Percentiles rank a stretch among this genome's conserved stretches.
Conservation (phyloP, 441 rosid genomes). For the Pelargonium myrrhifolium region DNA sequence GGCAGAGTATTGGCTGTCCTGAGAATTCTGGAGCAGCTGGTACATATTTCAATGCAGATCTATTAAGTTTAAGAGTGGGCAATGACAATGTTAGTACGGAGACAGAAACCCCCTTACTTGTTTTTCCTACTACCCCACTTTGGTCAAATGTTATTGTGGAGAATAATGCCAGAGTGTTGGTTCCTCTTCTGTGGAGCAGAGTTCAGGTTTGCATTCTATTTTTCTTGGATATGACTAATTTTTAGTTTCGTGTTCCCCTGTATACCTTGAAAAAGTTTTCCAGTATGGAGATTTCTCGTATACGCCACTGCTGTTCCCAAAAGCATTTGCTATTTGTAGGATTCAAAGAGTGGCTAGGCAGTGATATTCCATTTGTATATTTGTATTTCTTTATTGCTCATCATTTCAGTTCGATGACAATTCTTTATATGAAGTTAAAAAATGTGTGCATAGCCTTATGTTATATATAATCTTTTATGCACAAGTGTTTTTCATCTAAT, state of each 20-base stretch:
- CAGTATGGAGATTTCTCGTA: not conserved
- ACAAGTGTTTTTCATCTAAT: not conserved
- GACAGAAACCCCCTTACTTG: slow-evolving; percentile 93
- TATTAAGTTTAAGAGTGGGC: slow-evolving; percentile 78
- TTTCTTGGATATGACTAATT: too few relatives aligned
- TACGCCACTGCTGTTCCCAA: slow-evolving; percentile 1
- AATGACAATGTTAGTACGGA: slow-evolving; percentile 80
- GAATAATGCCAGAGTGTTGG: slow-evolving; percentile 87
- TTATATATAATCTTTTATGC: not conserved
- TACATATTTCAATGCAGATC: slow-evolving; percentile 80
- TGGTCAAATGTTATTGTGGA: slow-evolving; percentile 95
- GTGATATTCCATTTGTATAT: not conserved
- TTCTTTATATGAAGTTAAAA: not conserved
- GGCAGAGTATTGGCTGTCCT: slow-evolving; percentile 72
- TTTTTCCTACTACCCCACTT: slow-evolving; percentile 72
- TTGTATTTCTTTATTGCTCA: not conserved
- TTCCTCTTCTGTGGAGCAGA: slow-evolving; percentile 92
- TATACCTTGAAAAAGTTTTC: not conserved
- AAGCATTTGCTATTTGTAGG: slow-evolving; percentile 5
- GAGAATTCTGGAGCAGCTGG: slow-evolving; percentile 98
- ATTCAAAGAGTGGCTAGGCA: not conserved
- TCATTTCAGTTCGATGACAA: not conserved
- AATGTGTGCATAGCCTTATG: not conserved
- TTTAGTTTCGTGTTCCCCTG: not conserved
- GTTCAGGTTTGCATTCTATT: slow-evolving; percentile 60